phyloP scores from a whole-genome alignment of 2,329 filamentous ascomycete genomes.

The Claviceps quebecensis region DNA sequence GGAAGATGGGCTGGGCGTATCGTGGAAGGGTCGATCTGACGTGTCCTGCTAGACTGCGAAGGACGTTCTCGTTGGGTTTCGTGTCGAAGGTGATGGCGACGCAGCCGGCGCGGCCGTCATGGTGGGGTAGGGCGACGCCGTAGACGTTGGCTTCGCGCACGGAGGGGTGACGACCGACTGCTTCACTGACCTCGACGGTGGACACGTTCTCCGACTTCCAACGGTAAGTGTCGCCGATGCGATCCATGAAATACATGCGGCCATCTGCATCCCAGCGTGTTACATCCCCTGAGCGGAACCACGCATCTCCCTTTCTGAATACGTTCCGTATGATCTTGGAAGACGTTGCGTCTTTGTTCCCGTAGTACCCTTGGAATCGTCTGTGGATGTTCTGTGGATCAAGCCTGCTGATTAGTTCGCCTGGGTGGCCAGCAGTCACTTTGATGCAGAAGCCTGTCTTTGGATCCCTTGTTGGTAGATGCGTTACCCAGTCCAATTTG shows the following conservation, averaged over 20 bases:
- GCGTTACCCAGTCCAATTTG: constrained; percentile 56
- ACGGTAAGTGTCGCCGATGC: constrained; percentile 63
- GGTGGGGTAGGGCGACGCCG: constrained; percentile 62
- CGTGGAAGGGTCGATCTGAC: constrained; percentile 45
- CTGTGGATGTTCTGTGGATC: constrained; percentile 47
- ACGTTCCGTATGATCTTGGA: constrained; percentile 64
- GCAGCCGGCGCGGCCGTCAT: constrained; percentile 75
- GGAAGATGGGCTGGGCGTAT: constrained; percentile 66
- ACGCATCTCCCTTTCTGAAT: constrained; percentile 62
- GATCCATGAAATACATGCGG: constrained; percentile 65
- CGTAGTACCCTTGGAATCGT: constrained; percentile 72
- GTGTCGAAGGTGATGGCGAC: constrained; percentile 51
- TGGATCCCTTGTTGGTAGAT: constrained; percentile 52
- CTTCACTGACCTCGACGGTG: constrained; percentile 68
- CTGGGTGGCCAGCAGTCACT: constrained; percentile 46
- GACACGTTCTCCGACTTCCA: constrained; percentile 80
- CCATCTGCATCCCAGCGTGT: constrained; percentile 58
- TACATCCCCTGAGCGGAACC: constrained; percentile 75
- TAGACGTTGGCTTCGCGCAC: constrained; percentile 77
- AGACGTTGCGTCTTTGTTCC: constrained; percentile 54
- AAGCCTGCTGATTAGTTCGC: constrained; percentile 62
- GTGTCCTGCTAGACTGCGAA: constrained; percentile 49
- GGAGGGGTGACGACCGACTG: constrained; percentile 49
- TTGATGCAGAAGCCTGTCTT: constrained; percentile 53
- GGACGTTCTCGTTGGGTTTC: constrained; percentile 27